Conservation (phyloP, 2,329 filamentous ascomycete species). For the Hymenoscyphus infarciens region DNA sequence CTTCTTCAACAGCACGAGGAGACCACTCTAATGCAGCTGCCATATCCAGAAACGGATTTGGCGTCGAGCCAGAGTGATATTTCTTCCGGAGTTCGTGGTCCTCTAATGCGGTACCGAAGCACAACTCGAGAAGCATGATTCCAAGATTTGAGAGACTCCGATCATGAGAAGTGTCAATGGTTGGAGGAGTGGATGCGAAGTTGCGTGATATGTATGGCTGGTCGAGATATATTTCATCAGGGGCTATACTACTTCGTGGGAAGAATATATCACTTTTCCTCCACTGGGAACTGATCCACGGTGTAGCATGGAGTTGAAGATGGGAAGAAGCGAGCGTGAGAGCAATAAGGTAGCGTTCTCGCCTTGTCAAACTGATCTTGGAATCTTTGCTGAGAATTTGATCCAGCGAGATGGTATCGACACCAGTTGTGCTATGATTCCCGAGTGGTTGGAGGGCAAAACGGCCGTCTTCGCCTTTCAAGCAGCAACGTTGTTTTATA, state of each 20-base stretch:
- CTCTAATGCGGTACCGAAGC: constrained; percentile 18
- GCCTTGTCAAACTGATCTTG: constrained; percentile 9
- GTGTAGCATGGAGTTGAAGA: constrained; percentile 18
- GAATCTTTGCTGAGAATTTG: constrained; percentile 13
- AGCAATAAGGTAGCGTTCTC: constrained; percentile 17
- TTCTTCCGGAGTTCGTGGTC: constrained; percentile 13
- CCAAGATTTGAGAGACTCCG: constrained; percentile 20
- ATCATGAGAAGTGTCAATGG: constrained; percentile 6
- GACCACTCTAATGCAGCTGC: constrained; percentile 14
- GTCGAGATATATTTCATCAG: constrained; percentile 10
- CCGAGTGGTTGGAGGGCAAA: constrained; percentile 16
- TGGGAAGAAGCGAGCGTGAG: constrained; percentile 18
- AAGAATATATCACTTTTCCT: constrained; percentile 20
- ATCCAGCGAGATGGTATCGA: constrained; percentile 15
- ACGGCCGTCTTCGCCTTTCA: constrained; percentile 10
- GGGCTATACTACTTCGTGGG: constrained; percentile 10
- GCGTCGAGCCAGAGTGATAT: neutral
- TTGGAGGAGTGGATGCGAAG: constrained; percentile 5
- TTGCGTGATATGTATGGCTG: constrained; percentile 18
- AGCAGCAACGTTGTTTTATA: neutral
- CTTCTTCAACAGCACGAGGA: constrained; percentile 14
- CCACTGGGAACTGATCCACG: constrained; percentile 19
- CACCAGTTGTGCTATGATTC: constrained; percentile 1
- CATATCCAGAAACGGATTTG: constrained; percentile 8
- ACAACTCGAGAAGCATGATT: constrained; percentile 21